A percentile compares a stretch with the other conserved stretches of the same genome.
These are phyloP conservation scores for Rhizomucor pusillus DNA, from an alignment of 371 early-diverging fungal genomes.

Conservation along the genomic window DNA sequence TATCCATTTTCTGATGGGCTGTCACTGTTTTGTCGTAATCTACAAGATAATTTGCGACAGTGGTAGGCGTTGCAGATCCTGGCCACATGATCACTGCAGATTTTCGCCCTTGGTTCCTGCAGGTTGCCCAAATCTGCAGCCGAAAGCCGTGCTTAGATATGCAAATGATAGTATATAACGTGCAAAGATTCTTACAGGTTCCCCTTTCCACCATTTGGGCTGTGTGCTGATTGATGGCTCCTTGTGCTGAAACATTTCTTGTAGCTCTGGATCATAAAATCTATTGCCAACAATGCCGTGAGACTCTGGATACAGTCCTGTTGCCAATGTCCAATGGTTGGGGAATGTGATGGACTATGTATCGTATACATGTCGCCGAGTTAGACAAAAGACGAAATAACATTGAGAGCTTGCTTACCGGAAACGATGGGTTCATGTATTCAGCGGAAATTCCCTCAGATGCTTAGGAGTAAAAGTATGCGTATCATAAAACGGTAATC, in stretches of 20 bases:
- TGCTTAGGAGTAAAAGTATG: slow-evolving; percentile 17
- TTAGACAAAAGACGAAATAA: not conserved
- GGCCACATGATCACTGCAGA: slow-evolving; percentile 90
- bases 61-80: slow-evolving; percentile 65
- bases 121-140: slow-evolving; percentile 81
- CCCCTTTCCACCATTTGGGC: slow-evolving; percentile 87
- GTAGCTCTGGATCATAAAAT: slow-evolving; percentile 76
- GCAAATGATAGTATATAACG: too few relatives aligned
- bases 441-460: slow-evolving; percentile 53
- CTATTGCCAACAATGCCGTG: slow-evolving; percentile 93
- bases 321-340: slow-evolving; percentile 91
- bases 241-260: slow-evolving; percentile 79
- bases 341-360: slow-evolving; percentile 80
- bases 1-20: slow-evolving; percentile 59
- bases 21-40: slow-evolving; percentile 49
- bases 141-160: not conserved
- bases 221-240: slow-evolving; percentile 52
- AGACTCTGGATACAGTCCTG: slow-evolving; percentile 87
- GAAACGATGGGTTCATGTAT: slow-evolving; percentile 75
- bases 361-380: not conserved
- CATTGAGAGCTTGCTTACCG: too few relatives aligned
- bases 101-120: slow-evolving; percentile 60
- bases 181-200: too few relatives aligned
- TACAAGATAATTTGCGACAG: slow-evolving; percentile 66
- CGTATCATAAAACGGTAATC: too few relatives aligned